A percentile compares a stretch with the other conserved stretches of the same genome.
phyloP scores from a whole-genome alignment of 768 basidiomycete species.

The Mycena rebaudengoi region DNA sequence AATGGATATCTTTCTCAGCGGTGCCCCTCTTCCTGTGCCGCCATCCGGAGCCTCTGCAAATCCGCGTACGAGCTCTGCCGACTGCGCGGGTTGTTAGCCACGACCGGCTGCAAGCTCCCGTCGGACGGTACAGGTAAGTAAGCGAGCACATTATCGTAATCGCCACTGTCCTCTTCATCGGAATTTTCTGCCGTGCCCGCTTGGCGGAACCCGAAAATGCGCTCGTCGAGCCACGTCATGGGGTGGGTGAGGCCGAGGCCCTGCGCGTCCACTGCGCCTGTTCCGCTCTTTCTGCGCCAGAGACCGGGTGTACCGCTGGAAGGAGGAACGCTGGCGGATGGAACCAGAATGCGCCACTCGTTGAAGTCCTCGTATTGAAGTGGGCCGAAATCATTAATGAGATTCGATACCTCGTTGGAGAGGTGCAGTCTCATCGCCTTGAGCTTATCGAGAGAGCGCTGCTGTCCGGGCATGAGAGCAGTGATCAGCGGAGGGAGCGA shows the following conservation, averaged over 20 bases:
- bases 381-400: constrained; percentile 91
- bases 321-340: constrained; percentile 86
- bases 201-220: constrained; percentile 76
- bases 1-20: neutral
- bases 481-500: constrained; percentile 91
- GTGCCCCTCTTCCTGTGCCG: neutral
- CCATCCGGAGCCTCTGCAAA: constrained; percentile 17
- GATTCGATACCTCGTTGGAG: constrained; percentile 83
- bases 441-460: constrained; percentile 77
- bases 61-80: constrained; percentile 27
- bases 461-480: constrained; percentile 89
- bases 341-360: constrained; percentile 82
- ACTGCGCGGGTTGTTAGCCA: constrained; percentile 2
- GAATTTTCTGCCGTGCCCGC: constrained; percentile 77
- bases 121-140: neutral
- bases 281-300: constrained; percentile 82
- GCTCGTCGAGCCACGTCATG: constrained; percentile 95
- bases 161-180: constrained; percentile 93
- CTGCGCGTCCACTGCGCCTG: constrained; percentile 86
- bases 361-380: constrained; percentile 89
- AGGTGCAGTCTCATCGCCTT: constrained; percentile 78
- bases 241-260: constrained; percentile 76
- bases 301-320: constrained; percentile 78
- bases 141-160: constrained; percentile 81
- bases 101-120: neutral